Conservation (phyloP, 306 rosid species). For the Pachyrhizus erosus region DNA sequence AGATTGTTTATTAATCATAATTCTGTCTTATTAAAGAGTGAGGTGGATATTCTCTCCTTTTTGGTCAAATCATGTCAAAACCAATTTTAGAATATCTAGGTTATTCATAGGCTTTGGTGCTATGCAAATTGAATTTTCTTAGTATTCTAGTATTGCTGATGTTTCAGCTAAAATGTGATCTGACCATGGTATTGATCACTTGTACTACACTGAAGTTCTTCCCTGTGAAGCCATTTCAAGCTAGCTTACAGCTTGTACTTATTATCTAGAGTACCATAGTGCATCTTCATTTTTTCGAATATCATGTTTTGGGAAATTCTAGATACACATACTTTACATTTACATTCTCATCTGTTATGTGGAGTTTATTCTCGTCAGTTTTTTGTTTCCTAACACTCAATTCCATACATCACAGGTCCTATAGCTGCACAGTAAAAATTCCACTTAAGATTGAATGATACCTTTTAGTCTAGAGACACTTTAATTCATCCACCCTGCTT, state of each 20-base stretch:
- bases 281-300: too few species aligned
- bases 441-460: neutral
- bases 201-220: too few species aligned
- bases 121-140: constrained; percentile 21
- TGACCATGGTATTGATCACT: too few species aligned
- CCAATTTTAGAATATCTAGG: constrained; percentile 9
- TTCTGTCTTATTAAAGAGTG: constrained; percentile 11
- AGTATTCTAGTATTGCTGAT: constrained; percentile 7
- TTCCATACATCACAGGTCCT: neutral
- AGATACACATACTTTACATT: too few species aligned
- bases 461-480: neutral
- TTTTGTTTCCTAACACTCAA: neutral
- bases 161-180: too few species aligned
- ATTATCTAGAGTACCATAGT: too few species aligned
- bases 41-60: neutral
- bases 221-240: too few species aligned
- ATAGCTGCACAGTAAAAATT: neutral
- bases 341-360: neutral
- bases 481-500: neutral
- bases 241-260: too few species aligned
- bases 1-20: neutral
- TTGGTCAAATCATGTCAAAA: neutral
- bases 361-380: neutral
- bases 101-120: constrained; percentile 3
- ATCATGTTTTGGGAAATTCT: too few species aligned